Conservation (phyloP, 352 stramenopile genomes). For the Phytophthora quininea region DNA sequence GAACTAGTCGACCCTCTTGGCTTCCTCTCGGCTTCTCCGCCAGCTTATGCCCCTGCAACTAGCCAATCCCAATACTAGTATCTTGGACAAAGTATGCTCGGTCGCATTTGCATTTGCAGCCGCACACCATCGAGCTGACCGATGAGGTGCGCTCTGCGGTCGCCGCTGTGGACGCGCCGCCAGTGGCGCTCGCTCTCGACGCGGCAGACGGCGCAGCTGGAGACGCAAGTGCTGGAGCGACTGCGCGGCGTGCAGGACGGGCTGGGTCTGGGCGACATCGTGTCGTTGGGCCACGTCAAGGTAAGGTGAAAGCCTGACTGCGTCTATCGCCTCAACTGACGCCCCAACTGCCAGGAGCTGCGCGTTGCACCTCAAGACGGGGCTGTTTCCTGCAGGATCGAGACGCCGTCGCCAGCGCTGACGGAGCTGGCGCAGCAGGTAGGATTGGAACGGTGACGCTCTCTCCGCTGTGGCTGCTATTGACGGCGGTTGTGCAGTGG, state of each 20-base stretch:
- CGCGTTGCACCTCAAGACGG: constrained; percentile 47
- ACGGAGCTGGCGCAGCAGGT: constrained; percentile 76
- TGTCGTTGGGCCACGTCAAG: constrained; percentile 81
- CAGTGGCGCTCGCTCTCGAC: constrained; percentile 57
- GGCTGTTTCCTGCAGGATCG: constrained; percentile 75
- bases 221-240: constrained; percentile 79
- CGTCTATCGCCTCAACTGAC: constrained; percentile 6
- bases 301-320: constrained; percentile 31
- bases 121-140: constrained; percentile 9
- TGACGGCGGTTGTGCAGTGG: constrained; percentile 51
- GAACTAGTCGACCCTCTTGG: neutral
- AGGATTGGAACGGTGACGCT: neutral
- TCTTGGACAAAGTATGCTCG: neutral
- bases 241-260: constrained; percentile 74
- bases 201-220: constrained; percentile 67
- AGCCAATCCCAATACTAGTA: neutral
- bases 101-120: constrained; percentile 4
- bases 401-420: constrained; percentile 70
- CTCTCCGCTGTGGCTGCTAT: neutral
- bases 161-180: constrained; percentile 21
- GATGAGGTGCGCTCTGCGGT: constrained; percentile 19
- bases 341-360: constrained; percentile 48
- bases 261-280: constrained; percentile 75
- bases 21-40: no score
- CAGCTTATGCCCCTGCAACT: no score